Conservation (phyloP, 2,329 filamentous ascomycete genomes). For the Pseudogymnoascus sp. region DNA sequence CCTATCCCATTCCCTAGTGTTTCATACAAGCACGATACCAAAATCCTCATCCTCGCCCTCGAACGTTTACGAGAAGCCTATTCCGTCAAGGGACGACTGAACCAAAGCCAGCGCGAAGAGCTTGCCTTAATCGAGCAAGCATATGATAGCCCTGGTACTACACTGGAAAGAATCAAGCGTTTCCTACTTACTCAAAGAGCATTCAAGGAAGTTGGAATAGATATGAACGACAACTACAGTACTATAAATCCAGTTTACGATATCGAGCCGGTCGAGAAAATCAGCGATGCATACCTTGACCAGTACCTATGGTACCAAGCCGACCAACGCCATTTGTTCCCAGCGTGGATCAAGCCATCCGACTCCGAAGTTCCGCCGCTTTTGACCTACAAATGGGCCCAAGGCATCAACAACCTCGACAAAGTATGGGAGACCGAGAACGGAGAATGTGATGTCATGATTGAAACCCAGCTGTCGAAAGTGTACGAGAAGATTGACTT, state of each 20-base stretch:
- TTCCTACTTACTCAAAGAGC: constrained; percentile 94
- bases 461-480: constrained; percentile 97
- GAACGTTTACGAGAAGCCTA: constrained; percentile 92
- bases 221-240: constrained; percentile 99
- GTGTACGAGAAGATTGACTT: constrained; percentile 99
- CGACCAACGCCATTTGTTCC: constrained; percentile 93
- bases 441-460: constrained; percentile 97
- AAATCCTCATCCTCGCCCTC: constrained; percentile 91
- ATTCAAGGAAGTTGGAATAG: constrained; percentile 98
- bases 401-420: constrained; percentile 96
- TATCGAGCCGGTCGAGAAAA: constrained; percentile 98
- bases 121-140: constrained; percentile 95
- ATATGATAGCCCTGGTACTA: constrained; percentile 95
- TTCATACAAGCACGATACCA: constrained; percentile 98
- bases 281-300: constrained; percentile 95
- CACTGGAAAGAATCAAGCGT: constrained; percentile 90
- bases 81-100: constrained; percentile 92
- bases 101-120: constrained; percentile 96
- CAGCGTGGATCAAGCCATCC: constrained; percentile 97
- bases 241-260: constrained; percentile 99
- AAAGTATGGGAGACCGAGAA: constrained; percentile 91
- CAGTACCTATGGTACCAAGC: constrained; percentile 99
- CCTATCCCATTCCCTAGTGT: constrained; percentile 98
- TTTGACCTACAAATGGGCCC: constrained; percentile 96
- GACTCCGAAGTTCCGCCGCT: constrained; percentile 95